Base-by-base conservation (phyloP, 179 eudicot genomes). In the Beta macrorhiza region DNA sequence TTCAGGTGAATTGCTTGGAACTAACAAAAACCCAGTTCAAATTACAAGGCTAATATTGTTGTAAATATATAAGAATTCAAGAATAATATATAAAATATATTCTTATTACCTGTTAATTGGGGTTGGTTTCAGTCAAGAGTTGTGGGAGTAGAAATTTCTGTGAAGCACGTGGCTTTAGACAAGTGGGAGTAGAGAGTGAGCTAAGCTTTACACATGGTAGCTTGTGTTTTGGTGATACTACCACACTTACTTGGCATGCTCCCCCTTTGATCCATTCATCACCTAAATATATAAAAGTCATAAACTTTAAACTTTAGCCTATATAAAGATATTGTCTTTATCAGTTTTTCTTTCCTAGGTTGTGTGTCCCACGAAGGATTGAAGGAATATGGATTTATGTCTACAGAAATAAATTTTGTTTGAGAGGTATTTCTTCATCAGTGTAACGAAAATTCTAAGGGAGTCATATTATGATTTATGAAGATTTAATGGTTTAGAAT, bases 131-230 rank as follows among this genome's bases (percentile, higher is more conserved):
- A 69, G 55, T 25, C 52, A 45, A 73, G 52, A 64, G 13, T 25
- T 25, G 12, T 64, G 57, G 51, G 63, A 78, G 74, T 44, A 47
- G 75, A 74, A 74, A 64, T 32, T 29, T 74, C 16, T 53, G 67
- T 45, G 45, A 67, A 81, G 67, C 84, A 78, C 80, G 87, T 84
- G 84, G 82, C 7, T 81, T n/a, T 72, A 59, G 19, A 44, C 45
- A 81, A 49, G 11, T 59, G 14, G 22, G 79, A 52, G 80, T 58
- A 78, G 55, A 55, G 53, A 78, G 53, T 73, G 73, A 74, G 58
- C 52, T 81, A 81, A 74, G 87, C 44, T 82, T 74, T 45, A 74
- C 87, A 85, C 87, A 85, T 74, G 87, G 53, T 82, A 68, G 82
- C 83, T 82, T 75, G 87, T 85, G 87, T 25, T 73, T 82, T 85